Evolutionary conservation across 306 rosid genomes (phyloP).

Genomic region (Cicer pinnatifidum): DNA sequence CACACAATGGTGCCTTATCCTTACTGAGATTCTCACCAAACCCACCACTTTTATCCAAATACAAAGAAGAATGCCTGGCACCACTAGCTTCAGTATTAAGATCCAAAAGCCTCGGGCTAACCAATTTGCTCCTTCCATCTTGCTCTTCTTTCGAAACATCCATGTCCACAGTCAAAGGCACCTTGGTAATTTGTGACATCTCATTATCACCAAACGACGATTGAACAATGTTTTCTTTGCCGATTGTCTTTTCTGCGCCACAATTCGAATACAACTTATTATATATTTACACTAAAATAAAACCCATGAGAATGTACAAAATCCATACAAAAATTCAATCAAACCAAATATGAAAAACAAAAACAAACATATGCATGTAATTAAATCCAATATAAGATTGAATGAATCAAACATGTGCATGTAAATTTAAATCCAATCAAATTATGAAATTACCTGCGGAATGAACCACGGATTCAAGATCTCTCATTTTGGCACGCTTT

Average conservation of each 20-base stretch:
- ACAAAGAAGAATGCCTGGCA: constrained; percentile 43
- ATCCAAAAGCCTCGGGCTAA: constrained; percentile 50
- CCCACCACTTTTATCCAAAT: constrained; percentile 36
- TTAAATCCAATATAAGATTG: not conserved
- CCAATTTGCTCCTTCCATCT: constrained; percentile 36
- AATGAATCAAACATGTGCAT: constrained; percentile 1
- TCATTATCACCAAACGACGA: constrained; percentile 48
- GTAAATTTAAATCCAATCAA: not conserved
- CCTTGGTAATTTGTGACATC: constrained; percentile 55
- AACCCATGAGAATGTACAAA: not conserved
- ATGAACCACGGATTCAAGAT: constrained; percentile 64
- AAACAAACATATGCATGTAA: not conserved
- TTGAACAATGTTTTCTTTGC: constrained; percentile 49
- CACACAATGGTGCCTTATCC: constrained; percentile 25
- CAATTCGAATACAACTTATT: constrained; percentile 24
- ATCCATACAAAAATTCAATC: not conserved
- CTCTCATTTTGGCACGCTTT: constrained; percentile 71
- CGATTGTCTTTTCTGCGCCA: constrained; percentile 51
- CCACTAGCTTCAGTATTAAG: constrained; percentile 57
- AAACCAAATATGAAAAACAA: not conserved
- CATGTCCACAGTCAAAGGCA: constrained; percentile 46
- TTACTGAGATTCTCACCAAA: constrained; percentile 47
- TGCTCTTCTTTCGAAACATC: constrained; percentile 53
- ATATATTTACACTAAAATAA: not conserved
- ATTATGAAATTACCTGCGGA: constrained; percentile 57